Conservation (phyloP, 148 eudicot genomes). For the Drosera capensis region DNA sequence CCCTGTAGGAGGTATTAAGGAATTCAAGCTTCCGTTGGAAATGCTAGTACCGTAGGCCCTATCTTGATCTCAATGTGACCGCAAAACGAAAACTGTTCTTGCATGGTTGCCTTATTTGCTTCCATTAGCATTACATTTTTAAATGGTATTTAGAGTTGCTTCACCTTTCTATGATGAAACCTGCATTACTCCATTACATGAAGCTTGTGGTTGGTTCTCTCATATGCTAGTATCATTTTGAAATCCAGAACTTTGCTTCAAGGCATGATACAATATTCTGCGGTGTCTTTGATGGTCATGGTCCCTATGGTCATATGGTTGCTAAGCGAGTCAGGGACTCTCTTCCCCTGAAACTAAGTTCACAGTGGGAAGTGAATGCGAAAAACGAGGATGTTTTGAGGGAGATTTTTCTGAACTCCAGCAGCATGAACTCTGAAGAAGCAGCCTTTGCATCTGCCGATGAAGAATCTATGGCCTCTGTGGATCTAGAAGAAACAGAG, state of each 20-base stretch:
- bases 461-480: slow-evolving; percentile 33
- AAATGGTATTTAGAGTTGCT: no score
- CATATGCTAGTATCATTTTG: not conserved
- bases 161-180: no score
- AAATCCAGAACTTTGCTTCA: slow-evolving; percentile 67
- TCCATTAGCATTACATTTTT: no score
- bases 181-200: no score
- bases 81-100: no score
- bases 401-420: slow-evolving; percentile 40
- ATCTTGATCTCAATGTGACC: no score
- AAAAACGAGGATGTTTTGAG: slow-evolving; percentile 59
- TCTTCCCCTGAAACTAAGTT: slow-evolving; percentile 66
- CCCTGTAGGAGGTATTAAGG: no score
- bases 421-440: slow-evolving; percentile 45
- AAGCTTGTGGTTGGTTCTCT: no score
- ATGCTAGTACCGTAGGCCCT: no score
- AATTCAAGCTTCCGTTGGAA: no score
- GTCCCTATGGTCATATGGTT: slow-evolving; percentile 91
- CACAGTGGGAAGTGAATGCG: no score
- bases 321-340: slow-evolving; percentile 83
- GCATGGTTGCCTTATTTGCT: no score
- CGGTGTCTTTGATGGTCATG: slow-evolving; percentile 96
- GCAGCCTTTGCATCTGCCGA: slow-evolving; percentile 40
- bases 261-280: slow-evolving; percentile 64
- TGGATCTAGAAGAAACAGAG: slow-evolving; percentile 29